These are phyloP conservation scores for Dothistroma pini DNA, from an alignment of 2,329 filamentous ascomycete species.

Conservation along the genomic window DNA sequence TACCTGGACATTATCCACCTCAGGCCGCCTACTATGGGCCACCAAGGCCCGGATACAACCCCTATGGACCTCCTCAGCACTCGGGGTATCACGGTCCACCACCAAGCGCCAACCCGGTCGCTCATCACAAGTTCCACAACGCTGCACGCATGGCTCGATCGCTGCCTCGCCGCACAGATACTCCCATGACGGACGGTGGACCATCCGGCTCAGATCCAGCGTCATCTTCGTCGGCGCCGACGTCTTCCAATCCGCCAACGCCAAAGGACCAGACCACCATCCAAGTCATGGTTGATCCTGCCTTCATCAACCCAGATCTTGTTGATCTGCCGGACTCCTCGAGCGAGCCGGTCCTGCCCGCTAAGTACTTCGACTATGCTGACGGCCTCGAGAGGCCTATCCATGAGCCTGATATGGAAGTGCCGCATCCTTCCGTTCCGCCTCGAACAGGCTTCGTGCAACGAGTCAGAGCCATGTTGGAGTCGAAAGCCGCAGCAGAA, in stretches of 20 bases:
- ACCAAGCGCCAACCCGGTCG: slow-evolving; percentile 27
- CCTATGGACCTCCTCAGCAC: slow-evolving; percentile 22
- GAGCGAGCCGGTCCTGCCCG: slow-evolving; percentile 34
- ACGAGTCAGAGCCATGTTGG: slow-evolving; percentile 42
- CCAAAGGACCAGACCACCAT: slow-evolving; percentile 39
- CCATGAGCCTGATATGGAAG: slow-evolving; percentile 35
- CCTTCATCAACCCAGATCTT: slow-evolving; percentile 35
- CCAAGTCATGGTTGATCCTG: slow-evolving; percentile 35
- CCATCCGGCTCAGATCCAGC: slow-evolving; percentile 44
- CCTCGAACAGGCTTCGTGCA: slow-evolving; percentile 39
- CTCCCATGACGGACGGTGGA: slow-evolving; percentile 38
- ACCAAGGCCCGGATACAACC: slow-evolving; percentile 20
- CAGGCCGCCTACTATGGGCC: slow-evolving; percentile 23
- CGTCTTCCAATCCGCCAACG: slow-evolving; percentile 38
- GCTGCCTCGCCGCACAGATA: slow-evolving; percentile 33
- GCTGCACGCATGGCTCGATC: slow-evolving; percentile 33
- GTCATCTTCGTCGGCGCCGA: slow-evolving; percentile 39
- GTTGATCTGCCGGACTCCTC: slow-evolving; percentile 35
- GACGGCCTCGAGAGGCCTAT: slow-evolving; percentile 31
- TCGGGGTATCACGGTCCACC: slow-evolving; percentile 25
- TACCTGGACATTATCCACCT: slow-evolving; percentile 10
- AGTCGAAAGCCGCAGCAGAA: slow-evolving; percentile 37
- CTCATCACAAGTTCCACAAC: slow-evolving; percentile 35
- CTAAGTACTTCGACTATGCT: slow-evolving; percentile 36
- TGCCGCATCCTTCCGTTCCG: slow-evolving; percentile 32